Conservation (phyloP, 345 rosid species). For the Sonneratia caseolaris region DNA sequence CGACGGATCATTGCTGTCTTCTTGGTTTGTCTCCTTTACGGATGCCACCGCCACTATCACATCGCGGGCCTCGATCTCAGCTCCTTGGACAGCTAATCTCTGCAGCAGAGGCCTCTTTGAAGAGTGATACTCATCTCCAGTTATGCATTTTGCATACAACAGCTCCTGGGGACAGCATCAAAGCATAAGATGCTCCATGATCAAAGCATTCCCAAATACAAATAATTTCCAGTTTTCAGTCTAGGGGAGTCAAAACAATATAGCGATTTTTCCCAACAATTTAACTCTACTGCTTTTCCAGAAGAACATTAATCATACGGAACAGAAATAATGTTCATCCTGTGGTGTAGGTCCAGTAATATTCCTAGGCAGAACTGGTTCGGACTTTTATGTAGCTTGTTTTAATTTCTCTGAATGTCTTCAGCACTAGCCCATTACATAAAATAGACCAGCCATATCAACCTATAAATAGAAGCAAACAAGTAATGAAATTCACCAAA, state of each 20-base stretch:
- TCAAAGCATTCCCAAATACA: background rate
- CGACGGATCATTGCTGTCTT: background rate
- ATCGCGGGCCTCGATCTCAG: conserved; percentile 54
- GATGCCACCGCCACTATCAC: conserved; percentile 24
- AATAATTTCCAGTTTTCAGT: background rate
- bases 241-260: background rate
- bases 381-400: background rate
- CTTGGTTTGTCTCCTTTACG: conserved; percentile 20
- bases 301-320: background rate
- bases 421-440: background rate
- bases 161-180: conserved; percentile 32
- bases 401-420: background rate
- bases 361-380: background rate
- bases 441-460: background rate
- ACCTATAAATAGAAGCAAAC: background rate
- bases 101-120: conserved; percentile 70
- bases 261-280: background rate
- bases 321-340: background rate
- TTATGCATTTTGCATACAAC: conserved; percentile 59
- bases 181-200: background rate
- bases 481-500: background rate
- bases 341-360: background rate
- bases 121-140: conserved; percentile 57
- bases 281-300: background rate
- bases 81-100: conserved; percentile 60